Evolutionary conservation across 2,329 filamentous ascomycete genomes (phyloP), one percentile per base, ranked within the genome.

Genomic region (Aspergillus fumigatiaffinis): DNA sequence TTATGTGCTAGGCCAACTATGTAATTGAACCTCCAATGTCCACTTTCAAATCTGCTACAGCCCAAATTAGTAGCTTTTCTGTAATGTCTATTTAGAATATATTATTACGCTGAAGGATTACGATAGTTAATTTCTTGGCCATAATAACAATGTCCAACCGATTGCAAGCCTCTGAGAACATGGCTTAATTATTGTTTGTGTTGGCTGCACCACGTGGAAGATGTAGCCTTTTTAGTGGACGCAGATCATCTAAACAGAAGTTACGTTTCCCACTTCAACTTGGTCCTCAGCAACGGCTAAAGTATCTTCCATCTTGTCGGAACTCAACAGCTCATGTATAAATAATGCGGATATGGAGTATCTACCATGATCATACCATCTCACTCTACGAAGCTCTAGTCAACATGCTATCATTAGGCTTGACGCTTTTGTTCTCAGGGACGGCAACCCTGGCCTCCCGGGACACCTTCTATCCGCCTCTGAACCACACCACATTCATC

Each of bases 401-500:
- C 44, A 25, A 47, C 21, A 47, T 47, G 44, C 23, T 47, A 10
- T 47, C 44, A 23, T 47, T 25, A 25, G 44, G 9, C 20, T 47
- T 47, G 44, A n/a, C 21, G 21, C 44, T 47, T 7, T 23, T 47
- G 44, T 47, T 47, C 44, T 47, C 44, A 14, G 44, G 44, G 12
- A 47, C 44, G 9, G 44, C 20, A 23, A 26, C 44, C 2, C 20
- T 47, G 4, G 44, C 44, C 21, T 47, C 23, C 44, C 44, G 0
- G 5, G 56, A 62, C 44, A 60, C 66, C 25, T 75, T 76, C 56
- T 76, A 76, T 26, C 73, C 73, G 1, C 66, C 71, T 25, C 64
- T 76, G n/a, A 74, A 75, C 59, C 60, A 74, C 47, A 73, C 70
- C 14, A 65, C 69, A 7, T 76, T 71, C 56, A 76, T 76, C 46